Base-by-base conservation (phyloP, 1,284 basidiomycete genomes). In the Leucoagaricus sp. region DNA sequence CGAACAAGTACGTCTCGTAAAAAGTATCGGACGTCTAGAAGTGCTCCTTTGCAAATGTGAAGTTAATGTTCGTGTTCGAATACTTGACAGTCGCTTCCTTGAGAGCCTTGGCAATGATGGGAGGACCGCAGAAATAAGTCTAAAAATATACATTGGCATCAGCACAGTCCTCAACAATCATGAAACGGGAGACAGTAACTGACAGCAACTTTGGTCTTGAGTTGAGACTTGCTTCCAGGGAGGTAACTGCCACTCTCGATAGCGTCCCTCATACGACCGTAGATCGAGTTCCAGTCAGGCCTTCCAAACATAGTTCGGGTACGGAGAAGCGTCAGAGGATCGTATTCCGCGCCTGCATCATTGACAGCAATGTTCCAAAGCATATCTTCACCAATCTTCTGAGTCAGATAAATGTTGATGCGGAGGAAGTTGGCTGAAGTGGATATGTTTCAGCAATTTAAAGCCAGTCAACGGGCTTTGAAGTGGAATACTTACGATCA, bases 321-420 rank as follows among this genome's bases (percentile, higher is more conserved):
- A 55, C 88, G 85, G 54, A 95, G 84, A 34, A 93, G 81, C 3
- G 93, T 95, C 58, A 96, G 76, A 25, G 93, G 91, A 69, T 95
- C 93, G 67, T 88, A 91, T 55, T 86, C 83, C 10, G 87, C 83
- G 58, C 87, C 87, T n/a, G 85, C 86, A 64, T 91, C 87, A 65
- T 95, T 94, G 61, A 96, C 83, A 6, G 89, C 86, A 61, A 96
- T 93, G 72, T 95, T 95, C 86, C 90, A 92, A 42, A 95, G 78
- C 84, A 91, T 92, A 72, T 93, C 89, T 65, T 90, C 84, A 58
- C 80, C 79, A 63, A 95, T 84, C 78, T 89, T 91, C 72, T 93
- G 89, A 3, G 93, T 96, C 53, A 95, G 80, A 71, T 94, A 96
- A 63, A 95, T 87, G 67, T 93, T 89, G 77, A 96, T 94, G 56